These are phyloP conservation scores for Coprinellus micaceus DNA, from an alignment of 768 basidiomycete genomes.

Conservation along the genomic window DNA sequence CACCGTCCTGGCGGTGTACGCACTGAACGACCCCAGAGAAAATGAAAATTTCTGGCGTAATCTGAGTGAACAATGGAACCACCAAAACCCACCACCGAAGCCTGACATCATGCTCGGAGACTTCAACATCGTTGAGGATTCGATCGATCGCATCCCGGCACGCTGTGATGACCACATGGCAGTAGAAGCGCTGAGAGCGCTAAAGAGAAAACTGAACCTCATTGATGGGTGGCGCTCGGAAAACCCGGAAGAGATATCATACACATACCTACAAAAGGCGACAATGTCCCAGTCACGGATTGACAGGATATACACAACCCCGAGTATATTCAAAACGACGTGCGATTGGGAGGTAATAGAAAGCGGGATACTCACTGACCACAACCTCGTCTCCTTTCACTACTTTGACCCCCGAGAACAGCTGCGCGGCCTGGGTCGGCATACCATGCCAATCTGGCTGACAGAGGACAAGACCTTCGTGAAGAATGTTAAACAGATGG, in stretches of 20 bases:
- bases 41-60: constrained; percentile 28
- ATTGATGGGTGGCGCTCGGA: constrained; percentile 31
- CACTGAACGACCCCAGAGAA: constrained; percentile 25
- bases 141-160: constrained; percentile 31
- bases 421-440: constrained; percentile 29
- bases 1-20: constrained; percentile 29
- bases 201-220: constrained; percentile 18
- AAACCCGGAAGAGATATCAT: constrained; percentile 18
- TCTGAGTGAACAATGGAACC: constrained; percentile 2
- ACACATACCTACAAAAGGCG: constrained; percentile 23
- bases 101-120: constrained; percentile 37
- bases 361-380: constrained; percentile 26
- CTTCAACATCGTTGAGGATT: constrained; percentile 39
- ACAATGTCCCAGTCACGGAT: constrained; percentile 25
- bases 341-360: constrained; percentile 24
- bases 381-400: constrained; percentile 24
- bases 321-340: constrained; percentile 4
- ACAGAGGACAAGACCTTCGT: constrained; percentile 17
- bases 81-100: constrained; percentile 2
- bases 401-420: constrained; percentile 21
- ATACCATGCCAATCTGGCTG: constrained; percentile 22
- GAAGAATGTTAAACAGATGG: constrained; percentile 4
- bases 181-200: constrained; percentile 12
- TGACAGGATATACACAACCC: constrained; percentile 32
- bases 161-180: neutral